phyloP scores from a whole-genome alignment of 2,329 filamentous ascomycete species.

The Aspergillus awamori region DNA sequence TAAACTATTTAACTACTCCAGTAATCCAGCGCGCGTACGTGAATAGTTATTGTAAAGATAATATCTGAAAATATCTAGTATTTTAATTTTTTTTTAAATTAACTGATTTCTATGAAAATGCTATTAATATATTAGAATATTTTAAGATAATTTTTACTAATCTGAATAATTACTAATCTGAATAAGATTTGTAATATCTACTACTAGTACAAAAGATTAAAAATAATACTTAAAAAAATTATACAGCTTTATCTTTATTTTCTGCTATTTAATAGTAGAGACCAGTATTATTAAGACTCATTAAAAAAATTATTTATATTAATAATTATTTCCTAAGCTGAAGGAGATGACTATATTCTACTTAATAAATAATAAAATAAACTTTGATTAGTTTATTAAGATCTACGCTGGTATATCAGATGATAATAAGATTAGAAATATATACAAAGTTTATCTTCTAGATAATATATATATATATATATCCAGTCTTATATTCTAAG shows the following conservation, averaged over 20 bases:
- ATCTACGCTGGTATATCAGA: background rate
- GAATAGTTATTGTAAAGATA: no score
- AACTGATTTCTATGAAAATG: background rate
- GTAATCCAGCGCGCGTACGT: no score
- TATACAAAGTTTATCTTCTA: no score
- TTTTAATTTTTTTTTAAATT: background rate
- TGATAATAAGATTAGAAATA: no score
- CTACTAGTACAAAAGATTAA: background rate
- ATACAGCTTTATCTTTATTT: background rate
- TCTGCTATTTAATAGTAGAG: background rate
- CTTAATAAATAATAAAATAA: background rate
- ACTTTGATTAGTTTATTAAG: background rate
- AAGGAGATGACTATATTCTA: background rate
- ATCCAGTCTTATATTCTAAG: no score
- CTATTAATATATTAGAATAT: background rate
- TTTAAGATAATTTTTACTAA: background rate
- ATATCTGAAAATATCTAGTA: no score
- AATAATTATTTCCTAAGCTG: no score
- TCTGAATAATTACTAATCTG: background rate
- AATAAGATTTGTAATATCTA: no score
- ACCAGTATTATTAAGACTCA: background rate
- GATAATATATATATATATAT: no score
- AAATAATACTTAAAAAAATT: constrained; percentile 5
- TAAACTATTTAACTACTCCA: background rate
- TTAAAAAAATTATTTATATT: background rate